Evolutionary conservation across 352 stramenopile species (phyloP).

Genomic region (Globisporangium irregulare): DNA sequence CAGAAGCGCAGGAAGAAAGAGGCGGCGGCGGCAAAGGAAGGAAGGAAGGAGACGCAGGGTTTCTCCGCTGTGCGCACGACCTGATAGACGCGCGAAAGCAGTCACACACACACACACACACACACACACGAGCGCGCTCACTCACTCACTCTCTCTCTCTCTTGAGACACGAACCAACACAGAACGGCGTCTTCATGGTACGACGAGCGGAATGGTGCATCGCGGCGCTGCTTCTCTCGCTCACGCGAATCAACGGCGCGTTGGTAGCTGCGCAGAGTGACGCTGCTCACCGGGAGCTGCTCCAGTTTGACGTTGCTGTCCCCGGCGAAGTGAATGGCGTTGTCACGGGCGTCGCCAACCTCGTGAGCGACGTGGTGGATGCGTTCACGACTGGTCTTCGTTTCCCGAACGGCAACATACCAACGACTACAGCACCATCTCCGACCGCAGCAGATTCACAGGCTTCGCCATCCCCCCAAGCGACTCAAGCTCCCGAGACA

Average conservation of each 20-base stretch:
- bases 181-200: conserved; percentile 10
- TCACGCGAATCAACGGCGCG: conserved; percentile 8
- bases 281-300: conserved; percentile 1
- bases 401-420: conserved; percentile 1
- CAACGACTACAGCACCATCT: conserved; percentile 4
- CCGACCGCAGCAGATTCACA: background rate
- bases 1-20: background rate
- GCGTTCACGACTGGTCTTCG: background rate
- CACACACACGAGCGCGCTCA: background rate
- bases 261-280: background rate
- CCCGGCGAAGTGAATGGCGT: conserved; percentile 2
- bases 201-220: conserved; percentile 12
- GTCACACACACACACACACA: background rate
- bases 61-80: background rate
- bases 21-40: background rate
- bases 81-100: background rate
- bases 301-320: conserved; percentile 4
- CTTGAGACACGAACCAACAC: background rate
- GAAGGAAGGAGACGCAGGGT: background rate
- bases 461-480: background rate
- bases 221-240: conserved; percentile 15
- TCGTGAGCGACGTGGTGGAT: conserved; percentile 1
- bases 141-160: background rate
- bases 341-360: conserved; percentile 6
- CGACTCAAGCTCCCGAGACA: background rate